Evolutionary conservation across 2,329 filamentous ascomycete genomes (phyloP), one percentile per base, ranked within the genome.

Genomic region (Byssoonygena ceratinophila): DNA sequence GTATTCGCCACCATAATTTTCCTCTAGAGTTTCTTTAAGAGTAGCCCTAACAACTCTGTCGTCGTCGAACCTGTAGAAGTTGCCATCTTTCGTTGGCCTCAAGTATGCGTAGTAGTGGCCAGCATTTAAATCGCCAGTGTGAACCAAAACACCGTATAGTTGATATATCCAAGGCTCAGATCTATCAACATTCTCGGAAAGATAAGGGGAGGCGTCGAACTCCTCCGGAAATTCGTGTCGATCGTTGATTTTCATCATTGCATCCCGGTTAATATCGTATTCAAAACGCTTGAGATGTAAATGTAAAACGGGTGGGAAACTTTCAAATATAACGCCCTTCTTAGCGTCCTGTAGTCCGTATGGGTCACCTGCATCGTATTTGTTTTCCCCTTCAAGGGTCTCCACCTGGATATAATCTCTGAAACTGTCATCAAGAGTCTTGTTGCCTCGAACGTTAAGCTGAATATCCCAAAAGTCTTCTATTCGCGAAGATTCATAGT

Each of bases 401-500:
- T 98, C 92, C 32, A 96, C 91, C 63, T 94, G 84, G 60, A 98
- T 84, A 66, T 98, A 98, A 68, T 97, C 90, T 65, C 83, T 83
- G 74, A 98, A 97, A 65, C 91, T 97, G 62, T 94, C 89, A 58
- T 94, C 84, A 29, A 98, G 74, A 56, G 86, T 91, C 71, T 87
- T 89, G 76, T 95, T 96, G 29, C 89, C 90, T 57, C 86, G 85
- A 47, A 98, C 94, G 60, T 97, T 98, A 60, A 98, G 80, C 67
- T 98, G 92, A 55, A 98, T 87, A 66, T 98, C 92, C 92, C 92
- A 98, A 68, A 96, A 98, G 61, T 98, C 94, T 68, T 98, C 92
- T 59, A 92, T 81, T 56, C 91, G 81, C 57, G 90, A 95, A 20
- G 89, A 96, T 72, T 97, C 91, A 72, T 95, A 98, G 63, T 94